phyloP scores from a whole-genome alignment of 164 flowering plant genomes.

The Stephania japonica region DNA sequence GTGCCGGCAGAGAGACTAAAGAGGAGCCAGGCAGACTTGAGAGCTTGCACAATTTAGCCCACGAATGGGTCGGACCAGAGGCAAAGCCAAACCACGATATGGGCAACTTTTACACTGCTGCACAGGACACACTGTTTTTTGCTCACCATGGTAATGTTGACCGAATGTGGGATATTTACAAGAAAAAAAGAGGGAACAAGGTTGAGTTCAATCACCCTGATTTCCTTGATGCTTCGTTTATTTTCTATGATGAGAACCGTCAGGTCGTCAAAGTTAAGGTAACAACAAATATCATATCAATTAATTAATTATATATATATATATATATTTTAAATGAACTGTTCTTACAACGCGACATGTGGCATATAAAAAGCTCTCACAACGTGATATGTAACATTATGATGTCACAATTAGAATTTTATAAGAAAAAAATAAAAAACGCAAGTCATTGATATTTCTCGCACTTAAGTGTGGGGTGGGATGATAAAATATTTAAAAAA shows the following conservation, averaged over 20 bases:
- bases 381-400: too few relatives aligned
- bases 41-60: conserved; percentile 3
- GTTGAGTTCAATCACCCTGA: conserved; percentile 13
- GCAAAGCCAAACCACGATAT: conserved; percentile 9
- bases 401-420: too few relatives aligned
- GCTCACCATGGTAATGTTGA: conserved; percentile 21
- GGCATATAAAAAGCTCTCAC: too few relatives aligned
- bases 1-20: conserved; percentile 2
- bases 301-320: too few relatives aligned
- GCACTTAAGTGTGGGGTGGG: too few relatives aligned
- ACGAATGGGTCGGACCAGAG: conserved; percentile 14
- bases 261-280: conserved; percentile 18
- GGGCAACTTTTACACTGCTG: conserved; percentile 20
- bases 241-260: conserved; percentile 21
- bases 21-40: background rate
- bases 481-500: too few relatives aligned
- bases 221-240: conserved; percentile 14
- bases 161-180: conserved; percentile 16
- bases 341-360: too few relatives aligned
- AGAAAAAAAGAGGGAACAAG: conserved; percentile 3
- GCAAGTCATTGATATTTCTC: too few relatives aligned
- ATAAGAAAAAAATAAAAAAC: too few relatives aligned
- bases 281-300: too few relatives aligned
- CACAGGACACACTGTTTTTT: conserved; percentile 15
- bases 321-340: too few relatives aligned